These are phyloP conservation scores for Colletotrichum tropicale DNA, from an alignment of 2,329 filamentous ascomycete species.

Conservation along the genomic window DNA sequence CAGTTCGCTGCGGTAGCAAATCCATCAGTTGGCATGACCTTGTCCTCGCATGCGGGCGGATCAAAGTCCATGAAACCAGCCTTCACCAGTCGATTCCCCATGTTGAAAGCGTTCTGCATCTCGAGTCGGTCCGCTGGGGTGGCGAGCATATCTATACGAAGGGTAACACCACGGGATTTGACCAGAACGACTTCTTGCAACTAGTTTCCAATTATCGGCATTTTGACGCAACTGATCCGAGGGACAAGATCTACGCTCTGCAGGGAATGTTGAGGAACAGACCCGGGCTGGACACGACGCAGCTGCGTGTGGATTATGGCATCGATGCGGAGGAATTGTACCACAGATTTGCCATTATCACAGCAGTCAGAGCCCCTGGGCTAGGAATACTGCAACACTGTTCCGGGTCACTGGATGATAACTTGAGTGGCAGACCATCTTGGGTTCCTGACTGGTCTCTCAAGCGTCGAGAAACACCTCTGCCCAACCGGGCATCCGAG, in stretches of 20 bases:
- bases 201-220: neutral
- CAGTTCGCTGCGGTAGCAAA: neutral
- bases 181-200: neutral
- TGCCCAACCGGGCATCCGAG: neutral
- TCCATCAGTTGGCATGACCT: neutral
- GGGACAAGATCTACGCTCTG: constrained; percentile 23
- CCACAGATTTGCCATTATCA: neutral
- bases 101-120: neutral
- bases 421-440: neutral
- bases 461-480: neutral
- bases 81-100: neutral
- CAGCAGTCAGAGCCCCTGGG: neutral
- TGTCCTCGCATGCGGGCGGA: neutral
- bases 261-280: constrained; percentile 9
- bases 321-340: neutral
- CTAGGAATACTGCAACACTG: neutral
- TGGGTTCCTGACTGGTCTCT: neutral
- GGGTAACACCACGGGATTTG: neutral
- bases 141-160: neutral
- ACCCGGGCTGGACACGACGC: neutral
- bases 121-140: neutral
- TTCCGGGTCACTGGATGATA: neutral
- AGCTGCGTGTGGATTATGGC: neutral
- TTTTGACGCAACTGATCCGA: constrained; percentile 17
- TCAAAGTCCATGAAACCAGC: neutral